Evolutionary conservation across 208 protist genomes (phyloP).

Genomic region (Crithidia bombi): DNA sequence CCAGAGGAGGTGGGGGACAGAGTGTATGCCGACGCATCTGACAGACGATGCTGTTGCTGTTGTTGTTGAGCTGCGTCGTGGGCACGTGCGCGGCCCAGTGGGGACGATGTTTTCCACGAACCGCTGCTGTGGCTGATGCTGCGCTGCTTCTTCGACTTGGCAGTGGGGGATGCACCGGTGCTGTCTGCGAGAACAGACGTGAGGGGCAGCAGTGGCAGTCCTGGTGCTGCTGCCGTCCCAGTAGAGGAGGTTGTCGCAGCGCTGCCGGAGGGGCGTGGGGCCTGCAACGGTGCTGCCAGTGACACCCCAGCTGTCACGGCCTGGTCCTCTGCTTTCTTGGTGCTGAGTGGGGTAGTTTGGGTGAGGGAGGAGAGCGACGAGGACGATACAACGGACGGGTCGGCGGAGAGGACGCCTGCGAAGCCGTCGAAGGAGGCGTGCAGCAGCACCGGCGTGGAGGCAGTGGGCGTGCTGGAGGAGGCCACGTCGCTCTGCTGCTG

Average conservation of each 20-base stretch:
- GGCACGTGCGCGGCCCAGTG: neutral
- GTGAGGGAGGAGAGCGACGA: constrained; percentile 1
- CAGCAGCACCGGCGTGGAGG: constrained; percentile 15
- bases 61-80: neutral
- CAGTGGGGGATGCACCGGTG: neutral
- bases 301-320: neutral
- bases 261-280: neutral
- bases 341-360: neutral
- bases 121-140: neutral
- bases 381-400: neutral
- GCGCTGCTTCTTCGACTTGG: neutral
- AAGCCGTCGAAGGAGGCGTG: constrained; percentile 10
- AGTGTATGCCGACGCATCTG: neutral
- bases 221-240: too few relatives aligned
- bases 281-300: neutral
- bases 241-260: neutral
- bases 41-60: constrained; percentile 8
- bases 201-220: neutral
- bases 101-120: neutral
- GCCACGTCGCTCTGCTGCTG: neutral
- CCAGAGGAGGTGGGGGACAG: constrained; percentile 3
- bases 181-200: neutral
- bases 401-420: neutral
- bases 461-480: neutral
- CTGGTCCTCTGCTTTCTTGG: neutral